Evolutionary conservation across 768 basidiomycete genomes (phyloP).

Genomic region (Phlegmacium glaucopus): DNA sequence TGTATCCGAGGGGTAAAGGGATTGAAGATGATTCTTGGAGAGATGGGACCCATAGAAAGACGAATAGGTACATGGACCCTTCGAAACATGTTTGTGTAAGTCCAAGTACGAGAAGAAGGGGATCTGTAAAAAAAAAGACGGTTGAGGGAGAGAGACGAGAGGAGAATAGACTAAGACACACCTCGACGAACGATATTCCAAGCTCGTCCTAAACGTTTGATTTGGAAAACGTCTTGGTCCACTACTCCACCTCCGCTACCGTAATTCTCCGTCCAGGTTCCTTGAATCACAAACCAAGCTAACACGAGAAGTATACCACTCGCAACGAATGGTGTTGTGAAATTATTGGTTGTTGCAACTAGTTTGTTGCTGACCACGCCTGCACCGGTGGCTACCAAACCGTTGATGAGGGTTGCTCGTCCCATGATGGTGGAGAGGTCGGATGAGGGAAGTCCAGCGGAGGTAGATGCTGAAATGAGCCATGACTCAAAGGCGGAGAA

Average conservation of each 20-base stretch:
- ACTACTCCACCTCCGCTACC: slow-evolving; percentile 40
- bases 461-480: slow-evolving; percentile 62
- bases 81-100: slow-evolving; percentile 80
- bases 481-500: slow-evolving; percentile 78
- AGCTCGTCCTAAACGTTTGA: slow-evolving; percentile 50
- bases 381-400: slow-evolving; percentile 64
- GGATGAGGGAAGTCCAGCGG: slow-evolving; percentile 45
- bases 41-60: slow-evolving; percentile 79
- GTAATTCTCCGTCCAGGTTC: slow-evolving; percentile 68
- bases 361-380: slow-evolving; percentile 67
- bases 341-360: slow-evolving; percentile 48
- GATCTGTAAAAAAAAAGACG: slow-evolving; percentile 36
- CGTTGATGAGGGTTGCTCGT: slow-evolving; percentile 69
- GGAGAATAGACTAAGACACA: too few species aligned
- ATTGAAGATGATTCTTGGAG: slow-evolving; percentile 50
- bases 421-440: slow-evolving; percentile 72
- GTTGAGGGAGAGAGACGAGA: neutral
- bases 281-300: slow-evolving; percentile 53
- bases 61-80: slow-evolving; percentile 83
- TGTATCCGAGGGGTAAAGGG: slow-evolving; percentile 68
- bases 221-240: slow-evolving; percentile 43
- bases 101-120: slow-evolving; percentile 59
- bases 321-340: slow-evolving; percentile 62
- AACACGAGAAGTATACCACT: slow-evolving; percentile 54
- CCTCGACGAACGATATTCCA: slow-evolving; percentile 55